These are phyloP conservation scores for Lobulomyces angularis DNA, from an alignment of 192 early-diverging fungal genomes.

Conservation along the genomic window DNA sequence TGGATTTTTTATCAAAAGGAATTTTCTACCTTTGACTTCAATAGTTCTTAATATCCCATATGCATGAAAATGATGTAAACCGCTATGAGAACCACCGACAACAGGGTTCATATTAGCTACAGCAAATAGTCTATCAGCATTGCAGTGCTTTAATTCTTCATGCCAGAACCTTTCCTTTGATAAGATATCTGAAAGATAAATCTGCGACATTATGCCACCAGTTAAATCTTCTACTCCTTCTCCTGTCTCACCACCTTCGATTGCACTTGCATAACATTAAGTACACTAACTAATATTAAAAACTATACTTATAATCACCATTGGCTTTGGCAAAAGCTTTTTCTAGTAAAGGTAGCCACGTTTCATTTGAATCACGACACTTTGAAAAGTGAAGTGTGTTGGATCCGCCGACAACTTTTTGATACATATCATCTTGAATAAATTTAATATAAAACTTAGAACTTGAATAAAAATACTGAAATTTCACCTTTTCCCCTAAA, in stretches of 20 bases:
- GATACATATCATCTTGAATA: too few species aligned
- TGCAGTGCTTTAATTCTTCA: conserved; percentile 34
- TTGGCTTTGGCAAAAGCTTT: conserved; percentile 50
- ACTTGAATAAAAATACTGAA: too few species aligned
- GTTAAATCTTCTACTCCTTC: conserved; percentile 45
- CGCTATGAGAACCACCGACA: conserved; percentile 6
- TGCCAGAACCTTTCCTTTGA: conserved; percentile 40
- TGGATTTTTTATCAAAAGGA: conserved; percentile 32
- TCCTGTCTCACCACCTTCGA: too few species aligned
- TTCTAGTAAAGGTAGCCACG: conserved; percentile 46
- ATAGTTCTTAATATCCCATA: conserved; percentile 31
- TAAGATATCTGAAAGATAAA: conserved; percentile 29
- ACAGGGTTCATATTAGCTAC: conserved; percentile 6
- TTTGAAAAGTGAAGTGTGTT: conserved; percentile 15
- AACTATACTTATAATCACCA: conserved; percentile 33
- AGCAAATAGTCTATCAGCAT: conserved; percentile 20
- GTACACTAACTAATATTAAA: conserved; percentile 18
- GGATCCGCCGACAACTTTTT: too few species aligned
- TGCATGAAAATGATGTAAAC: conserved; percentile 26
- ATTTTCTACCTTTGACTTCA: conserved; percentile 29
- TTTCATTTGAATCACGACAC: conserved; percentile 29
- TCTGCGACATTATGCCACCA: conserved; percentile 28
- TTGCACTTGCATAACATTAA: too few species aligned
- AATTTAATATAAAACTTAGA: too few species aligned
- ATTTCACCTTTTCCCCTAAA: too few species aligned